Percentiles rank a stretch among this genome's conserved stretches.
These are phyloP conservation scores for Lactifluus hygrophoroides DNA, from an alignment of 768 basidiomycete species.

Conservation along the genomic window DNA sequence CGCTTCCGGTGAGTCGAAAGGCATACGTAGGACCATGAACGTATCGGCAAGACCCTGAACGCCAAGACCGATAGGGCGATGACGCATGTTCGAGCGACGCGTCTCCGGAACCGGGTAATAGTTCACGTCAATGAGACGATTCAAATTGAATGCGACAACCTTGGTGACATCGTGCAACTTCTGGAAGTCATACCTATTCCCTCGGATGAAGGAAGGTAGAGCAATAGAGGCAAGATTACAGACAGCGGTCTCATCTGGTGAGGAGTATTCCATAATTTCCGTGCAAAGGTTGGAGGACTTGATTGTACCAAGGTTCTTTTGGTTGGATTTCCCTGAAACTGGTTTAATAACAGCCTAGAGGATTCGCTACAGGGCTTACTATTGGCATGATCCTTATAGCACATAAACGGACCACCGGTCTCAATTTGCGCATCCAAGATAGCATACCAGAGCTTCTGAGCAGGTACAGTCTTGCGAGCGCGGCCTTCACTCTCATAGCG, in stretches of 20 bases:
- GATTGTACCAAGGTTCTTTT: conserved; percentile 97
- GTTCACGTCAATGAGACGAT: conserved; percentile 90
- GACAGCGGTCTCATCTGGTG: conserved; percentile 95
- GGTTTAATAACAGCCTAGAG: neutral
- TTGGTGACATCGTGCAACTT: conserved; percentile 91
- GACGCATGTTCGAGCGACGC: conserved; percentile 88
- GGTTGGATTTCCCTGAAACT: conserved; percentile 83
- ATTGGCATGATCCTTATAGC: conserved; percentile 96
- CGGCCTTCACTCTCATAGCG: conserved; percentile 88
- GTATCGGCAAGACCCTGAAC: conserved; percentile 97
- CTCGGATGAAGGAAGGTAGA: conserved; percentile 81
- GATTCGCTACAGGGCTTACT: conserved; percentile 37
- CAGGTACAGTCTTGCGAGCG: conserved; percentile 74
- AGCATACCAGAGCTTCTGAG: conserved; percentile 98
- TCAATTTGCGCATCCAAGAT: conserved; percentile 96
- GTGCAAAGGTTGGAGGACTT: conserved; percentile 99
- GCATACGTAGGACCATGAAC: conserved; percentile 95
- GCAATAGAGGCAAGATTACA: conserved; percentile 98
- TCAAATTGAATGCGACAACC: conserved; percentile 88
- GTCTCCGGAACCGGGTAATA: conserved; percentile 94
- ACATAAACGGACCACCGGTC: conserved; percentile 98
- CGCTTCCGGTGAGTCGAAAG: conserved; percentile 86
- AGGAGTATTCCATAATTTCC: conserved; percentile 96
- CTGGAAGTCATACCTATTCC: conserved; percentile 85
- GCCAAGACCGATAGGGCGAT: conserved; percentile 95